These are phyloP conservation scores for Ceratopteris richardii DNA, from an alignment of 75 land plant genomes.

Conservation along the genomic window DNA sequence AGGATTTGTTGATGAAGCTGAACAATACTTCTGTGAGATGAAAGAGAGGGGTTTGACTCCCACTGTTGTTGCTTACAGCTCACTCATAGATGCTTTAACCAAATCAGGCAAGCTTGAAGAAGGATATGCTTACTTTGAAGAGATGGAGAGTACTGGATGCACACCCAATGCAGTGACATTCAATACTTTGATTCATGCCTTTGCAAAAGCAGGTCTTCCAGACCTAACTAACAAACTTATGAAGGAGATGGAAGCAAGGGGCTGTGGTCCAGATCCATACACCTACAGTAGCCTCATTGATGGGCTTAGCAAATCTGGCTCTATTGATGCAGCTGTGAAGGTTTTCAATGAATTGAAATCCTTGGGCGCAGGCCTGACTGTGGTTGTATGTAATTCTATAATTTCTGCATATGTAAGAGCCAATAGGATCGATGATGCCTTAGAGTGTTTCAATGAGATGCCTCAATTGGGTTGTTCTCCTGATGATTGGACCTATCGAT, in stretches of 20 bases:
- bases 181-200: conserved; percentile 49
- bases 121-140: conserved; percentile 43
- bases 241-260: conserved; percentile 14
- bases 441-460: conserved; percentile 4
- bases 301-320: conserved; percentile 19
- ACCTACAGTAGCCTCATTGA: conserved; percentile 46
- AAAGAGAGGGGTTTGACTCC: conserved; percentile 33
- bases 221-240: conserved; percentile 46
- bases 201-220: conserved; percentile 40
- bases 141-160: conserved; percentile 26
- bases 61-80: conserved; percentile 52
- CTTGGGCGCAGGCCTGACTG: not conserved
- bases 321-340: conserved; percentile 29
- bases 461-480: conserved; percentile 3
- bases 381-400: conserved; percentile 3
- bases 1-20: conserved; percentile 37
- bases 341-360: conserved; percentile 42
- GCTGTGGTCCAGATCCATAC: conserved; percentile 39
- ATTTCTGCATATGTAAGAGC: not conserved
- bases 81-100: conserved; percentile 49
- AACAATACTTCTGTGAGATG: conserved; percentile 39
- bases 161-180: conserved; percentile 42
- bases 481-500: conserved; percentile 5
- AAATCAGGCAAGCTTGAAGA: conserved; percentile 30
- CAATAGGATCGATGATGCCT: conserved; percentile 5